Base-by-base conservation (phyloP, 768 basidiomycete genomes). In the Hysterangium stoloniferum region DNA sequence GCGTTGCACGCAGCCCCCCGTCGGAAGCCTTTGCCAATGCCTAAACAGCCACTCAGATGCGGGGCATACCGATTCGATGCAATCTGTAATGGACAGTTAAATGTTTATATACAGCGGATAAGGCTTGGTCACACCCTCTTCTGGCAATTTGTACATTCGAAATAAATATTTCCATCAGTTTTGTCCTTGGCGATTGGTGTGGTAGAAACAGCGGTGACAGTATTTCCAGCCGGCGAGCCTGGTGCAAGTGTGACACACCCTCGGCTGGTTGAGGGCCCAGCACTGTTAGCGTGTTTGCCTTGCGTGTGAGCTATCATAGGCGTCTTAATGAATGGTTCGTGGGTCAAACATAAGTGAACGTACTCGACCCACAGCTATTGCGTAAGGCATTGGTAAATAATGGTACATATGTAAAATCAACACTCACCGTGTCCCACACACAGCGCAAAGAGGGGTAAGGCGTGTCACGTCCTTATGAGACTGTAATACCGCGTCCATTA, bases 1-100 rank as follows among this genome's bases (percentile, higher is more conserved):
- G 78, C 74, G 52, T 77, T 68, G 50, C 80, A 71, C 13, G 75
- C 73, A 37, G 82, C 77, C 6, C 77, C 84, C 58, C 89, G 73
- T 51, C 87, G 74, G 24, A 71, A 69, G 9, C 81, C 77, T 28
- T 77, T 79, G 34, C 74, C 75, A 31, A 91, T 68, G 1, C 86
- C 85, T 77, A 94, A 80, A 61, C 91, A 94, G 2, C 69, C 64
- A 51, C 81, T 82, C 29, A 94, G 71, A 66, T 94, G 91, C 34
- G 84, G 78, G 13, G 91, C 90, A 63, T 86, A 93, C 56, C 89
- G 78, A 63, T 80, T 90, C 15, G 87, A 86, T 27, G 87, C 82
- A 60, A 88, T 73, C 91, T 93, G 35, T 24, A 11, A 48, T 17
- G 19, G 15, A 11, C n/a, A 20, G 24, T 9, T 6, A 22, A 20